Percentiles rank a stretch among this genome's conserved stretches.
These are phyloP conservation scores for Ceratobasidium sp. DNA, from an alignment of 1,284 basidiomycete genomes.

Conservation along the genomic window DNA sequence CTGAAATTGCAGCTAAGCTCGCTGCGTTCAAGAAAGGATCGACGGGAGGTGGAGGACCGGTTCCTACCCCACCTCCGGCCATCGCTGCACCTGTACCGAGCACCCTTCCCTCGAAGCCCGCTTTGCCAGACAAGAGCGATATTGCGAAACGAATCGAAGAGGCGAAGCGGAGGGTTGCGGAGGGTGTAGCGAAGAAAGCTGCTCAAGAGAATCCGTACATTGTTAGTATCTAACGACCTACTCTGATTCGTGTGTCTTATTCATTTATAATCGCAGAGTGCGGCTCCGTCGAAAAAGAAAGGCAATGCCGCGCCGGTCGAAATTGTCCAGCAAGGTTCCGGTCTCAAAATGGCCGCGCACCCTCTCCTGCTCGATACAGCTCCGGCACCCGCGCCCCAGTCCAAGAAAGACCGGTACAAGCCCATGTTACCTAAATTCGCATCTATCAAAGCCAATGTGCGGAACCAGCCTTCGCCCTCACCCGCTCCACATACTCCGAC, in stretches of 20 bases:
- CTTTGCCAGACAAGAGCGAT: constrained; percentile 58
- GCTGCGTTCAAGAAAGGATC: constrained; percentile 77
- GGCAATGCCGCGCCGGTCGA: constrained; percentile 63
- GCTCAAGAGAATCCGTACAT: constrained; percentile 87
- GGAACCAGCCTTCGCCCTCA: constrained; percentile 76
- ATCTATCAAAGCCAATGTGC: constrained; percentile 88
- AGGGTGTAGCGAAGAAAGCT: constrained; percentile 79
- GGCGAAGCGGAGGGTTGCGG: constrained; percentile 82
- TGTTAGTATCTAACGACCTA: constrained; percentile 61
- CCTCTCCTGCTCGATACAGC: constrained; percentile 83
- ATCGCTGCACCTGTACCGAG: constrained; percentile 53
- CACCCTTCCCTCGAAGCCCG: constrained; percentile 66
- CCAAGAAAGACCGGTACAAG: constrained; percentile 91
- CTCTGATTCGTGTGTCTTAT: constrained; percentile 20
- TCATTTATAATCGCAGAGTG: constrained; percentile 57
- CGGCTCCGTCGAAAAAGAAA: constrained; percentile 69
- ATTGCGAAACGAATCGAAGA: constrained; percentile 80
- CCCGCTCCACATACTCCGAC: constrained; percentile 67
- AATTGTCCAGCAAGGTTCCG: constrained; percentile 79
- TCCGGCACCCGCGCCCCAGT: constrained; percentile 69
- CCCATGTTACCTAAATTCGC: constrained; percentile 98
- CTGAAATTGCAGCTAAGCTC: constrained; percentile 87
- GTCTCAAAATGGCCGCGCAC: constrained; percentile 91
- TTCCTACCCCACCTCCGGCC: constrained; percentile 51
- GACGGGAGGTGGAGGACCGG: constrained; percentile 57